phyloP scores from a whole-genome alignment of 352 stramenopile species.

The Globisporangium polare region DNA sequence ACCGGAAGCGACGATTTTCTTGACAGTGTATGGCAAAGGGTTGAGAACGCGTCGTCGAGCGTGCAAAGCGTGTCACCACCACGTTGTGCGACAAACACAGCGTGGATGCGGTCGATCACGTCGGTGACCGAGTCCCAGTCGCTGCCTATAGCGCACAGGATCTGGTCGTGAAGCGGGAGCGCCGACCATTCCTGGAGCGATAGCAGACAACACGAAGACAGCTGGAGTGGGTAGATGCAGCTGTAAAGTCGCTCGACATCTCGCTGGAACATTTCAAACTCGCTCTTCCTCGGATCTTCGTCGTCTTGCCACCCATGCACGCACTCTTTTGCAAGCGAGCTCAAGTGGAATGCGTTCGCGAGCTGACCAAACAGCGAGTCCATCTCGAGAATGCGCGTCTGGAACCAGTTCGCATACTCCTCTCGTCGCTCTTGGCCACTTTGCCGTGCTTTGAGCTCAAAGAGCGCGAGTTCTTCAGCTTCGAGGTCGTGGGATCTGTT shows the following conservation, averaged over 20 bases:
- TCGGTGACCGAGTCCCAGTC: conserved; percentile 19
- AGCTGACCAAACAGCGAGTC: conserved; percentile 63
- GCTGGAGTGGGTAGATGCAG: conserved; percentile 42
- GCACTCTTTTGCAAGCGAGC: conserved; percentile 28
- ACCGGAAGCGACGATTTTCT: conserved; percentile 23
- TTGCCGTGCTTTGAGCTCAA: conserved; percentile 27
- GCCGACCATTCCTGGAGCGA: conserved; percentile 51
- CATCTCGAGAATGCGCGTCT: conserved; percentile 45
- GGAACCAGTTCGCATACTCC: conserved; percentile 50
- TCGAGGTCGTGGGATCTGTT: conserved; percentile 42
- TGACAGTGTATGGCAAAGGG: conserved; percentile 34
- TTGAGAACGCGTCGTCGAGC: conserved; percentile 50
- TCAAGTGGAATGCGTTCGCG: conserved; percentile 37
- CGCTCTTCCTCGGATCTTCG: conserved; percentile 15
- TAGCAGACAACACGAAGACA: conserved; percentile 36
- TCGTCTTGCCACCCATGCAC: conserved; percentile 26
- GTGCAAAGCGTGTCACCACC: conserved; percentile 24
- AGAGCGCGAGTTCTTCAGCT: conserved; percentile 30
- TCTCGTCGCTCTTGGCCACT: conserved; percentile 21
- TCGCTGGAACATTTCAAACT: conserved; percentile 42
- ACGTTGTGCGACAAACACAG: conserved; percentile 46
- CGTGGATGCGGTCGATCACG: conserved; percentile 38
- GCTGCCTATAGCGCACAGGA: conserved; percentile 30
- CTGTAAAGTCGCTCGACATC: conserved; percentile 58
- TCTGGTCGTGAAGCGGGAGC: conserved; percentile 60